Conservation (phyloP, 768 basidiomycete genomes). For the Naganishia vishniacii region DNA sequence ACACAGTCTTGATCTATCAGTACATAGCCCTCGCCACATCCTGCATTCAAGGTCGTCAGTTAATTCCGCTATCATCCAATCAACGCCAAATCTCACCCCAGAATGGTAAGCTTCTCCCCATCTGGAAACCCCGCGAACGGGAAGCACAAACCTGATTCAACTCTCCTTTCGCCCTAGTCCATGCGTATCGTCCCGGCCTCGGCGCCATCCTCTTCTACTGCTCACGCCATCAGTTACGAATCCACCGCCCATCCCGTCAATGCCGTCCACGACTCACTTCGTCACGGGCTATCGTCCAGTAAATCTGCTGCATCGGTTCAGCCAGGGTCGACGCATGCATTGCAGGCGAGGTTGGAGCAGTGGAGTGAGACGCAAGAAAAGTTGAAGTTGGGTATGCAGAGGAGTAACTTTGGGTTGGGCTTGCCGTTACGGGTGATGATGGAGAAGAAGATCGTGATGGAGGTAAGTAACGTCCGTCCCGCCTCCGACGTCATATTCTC, state of each 20-base stretch:
- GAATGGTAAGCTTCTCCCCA: background rate
- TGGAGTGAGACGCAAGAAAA: slow-evolving; percentile 93
- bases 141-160: too few species aligned
- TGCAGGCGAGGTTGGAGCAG: slow-evolving; percentile 74
- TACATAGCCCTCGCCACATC: too few species aligned
- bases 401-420: slow-evolving; percentile 78
- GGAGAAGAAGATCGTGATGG: slow-evolving; percentile 80
- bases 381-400: slow-evolving; percentile 73
- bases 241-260: slow-evolving; percentile 5
- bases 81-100: background rate
- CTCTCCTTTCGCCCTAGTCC: background rate
- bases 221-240: slow-evolving; percentile 11
- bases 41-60: too few species aligned
- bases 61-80: too few species aligned
- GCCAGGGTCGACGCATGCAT: slow-evolving; percentile 52
- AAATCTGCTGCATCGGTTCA: slow-evolving; percentile 69
- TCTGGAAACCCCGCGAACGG: too few species aligned
- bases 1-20: too few species aligned
- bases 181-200: slow-evolving; percentile 20
- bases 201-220: slow-evolving; percentile 3
- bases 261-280: slow-evolving; percentile 59
- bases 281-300: slow-evolving; percentile 63
- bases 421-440: slow-evolving; percentile 83
- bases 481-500: background rate
- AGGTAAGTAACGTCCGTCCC: slow-evolving; percentile 58